phyloP scores from a whole-genome alignment of 2,329 filamentous ascomycete species.

The Fusarium nanum region DNA sequence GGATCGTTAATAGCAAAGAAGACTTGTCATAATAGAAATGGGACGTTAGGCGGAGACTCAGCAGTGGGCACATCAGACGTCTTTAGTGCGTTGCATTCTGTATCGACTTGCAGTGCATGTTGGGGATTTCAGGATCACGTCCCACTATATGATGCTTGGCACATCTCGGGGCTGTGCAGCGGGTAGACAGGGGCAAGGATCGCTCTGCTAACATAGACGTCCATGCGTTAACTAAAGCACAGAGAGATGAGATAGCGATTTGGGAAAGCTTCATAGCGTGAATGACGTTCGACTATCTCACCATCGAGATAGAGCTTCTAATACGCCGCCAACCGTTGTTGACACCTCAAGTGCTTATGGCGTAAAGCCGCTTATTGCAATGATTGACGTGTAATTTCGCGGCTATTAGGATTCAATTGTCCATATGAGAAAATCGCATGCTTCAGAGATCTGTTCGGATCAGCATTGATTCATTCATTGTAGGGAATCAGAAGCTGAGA shows the following conservation, averaged over 20 bases:
- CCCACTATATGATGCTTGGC: constrained; percentile 40
- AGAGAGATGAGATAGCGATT: constrained; percentile 30
- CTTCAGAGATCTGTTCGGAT: constrained; percentile 1
- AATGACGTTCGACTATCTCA: constrained; percentile 33
- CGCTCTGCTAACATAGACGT: constrained; percentile 19
- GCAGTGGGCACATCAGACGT: constrained; percentile 14
- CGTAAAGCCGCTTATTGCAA: constrained; percentile 10
- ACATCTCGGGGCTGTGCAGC: constrained; percentile 48
- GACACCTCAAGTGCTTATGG: constrained; percentile 30
- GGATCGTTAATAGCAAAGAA: constrained; percentile 7
- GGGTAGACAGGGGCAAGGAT: constrained; percentile 44
- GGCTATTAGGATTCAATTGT: background rate
- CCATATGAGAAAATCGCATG: background rate
- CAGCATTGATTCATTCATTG: background rate
- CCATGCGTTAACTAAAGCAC: constrained; percentile 24
- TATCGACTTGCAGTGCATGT: constrained; percentile 35
- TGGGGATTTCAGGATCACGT: constrained; percentile 37
- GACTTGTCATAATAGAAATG: constrained; percentile 31
- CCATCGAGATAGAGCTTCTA: constrained; percentile 15
- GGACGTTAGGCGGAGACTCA: constrained; percentile 29
- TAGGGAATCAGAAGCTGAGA: constrained; percentile 14
- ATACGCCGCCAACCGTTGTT: constrained; percentile 22
- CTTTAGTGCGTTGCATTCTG: background rate
- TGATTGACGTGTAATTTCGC: background rate
- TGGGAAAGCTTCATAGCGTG: constrained; percentile 34